These are phyloP conservation scores for Cylindrotheca closterium DNA, from an alignment of 108 stramenopile species.

Conservation along the genomic window DNA sequence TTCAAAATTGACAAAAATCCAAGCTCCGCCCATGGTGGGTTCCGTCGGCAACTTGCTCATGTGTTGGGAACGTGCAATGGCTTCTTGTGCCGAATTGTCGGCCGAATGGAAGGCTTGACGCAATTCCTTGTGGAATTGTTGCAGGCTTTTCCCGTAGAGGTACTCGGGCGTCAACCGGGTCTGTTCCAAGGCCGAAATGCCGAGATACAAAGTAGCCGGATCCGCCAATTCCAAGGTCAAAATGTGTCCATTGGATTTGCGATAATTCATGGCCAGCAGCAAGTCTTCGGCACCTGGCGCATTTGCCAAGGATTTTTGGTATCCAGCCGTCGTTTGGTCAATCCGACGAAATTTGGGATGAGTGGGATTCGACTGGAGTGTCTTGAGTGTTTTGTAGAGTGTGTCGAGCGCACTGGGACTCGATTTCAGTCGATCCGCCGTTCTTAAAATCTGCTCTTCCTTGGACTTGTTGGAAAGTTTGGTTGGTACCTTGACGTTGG, in stretches of 20 bases:
- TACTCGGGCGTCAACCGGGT: conserved; percentile 59
- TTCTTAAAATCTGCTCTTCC: conserved; percentile 77
- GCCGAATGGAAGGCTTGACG: conserved; percentile 20
- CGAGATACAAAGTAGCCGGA: conserved; percentile 71
- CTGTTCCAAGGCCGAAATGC: conserved; percentile 79
- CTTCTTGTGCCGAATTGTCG: conserved; percentile 32
- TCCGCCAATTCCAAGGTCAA: conserved; percentile 58
- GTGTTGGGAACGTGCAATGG: conserved; percentile 34
- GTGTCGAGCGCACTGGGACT: conserved; percentile 78
- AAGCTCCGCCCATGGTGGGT: conserved; percentile 55
- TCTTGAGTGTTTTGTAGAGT: conserved; percentile 45
- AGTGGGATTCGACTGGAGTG: conserved; percentile 49
- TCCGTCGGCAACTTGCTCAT: conserved; percentile 66
- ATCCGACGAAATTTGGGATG: conserved; percentile 64
- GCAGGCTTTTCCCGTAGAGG: conserved; percentile 35
- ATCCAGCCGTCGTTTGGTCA: conserved; percentile 57
- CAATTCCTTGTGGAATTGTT: conserved; percentile 38
- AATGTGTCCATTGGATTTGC: conserved; percentile 23
- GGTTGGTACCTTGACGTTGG: conserved; percentile 69
- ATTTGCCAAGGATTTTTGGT: conserved; percentile 43
- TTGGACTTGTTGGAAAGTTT: conserved; percentile 69
- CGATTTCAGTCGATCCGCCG: conserved; percentile 65
- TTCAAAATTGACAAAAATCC: conserved; percentile 21
- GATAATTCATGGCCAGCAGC: conserved; percentile 75
- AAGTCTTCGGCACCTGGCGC: conserved; percentile 79